Base-by-base conservation (phyloP, 495 filamentous ascomycete species). In the Aspergillus sclerotioniger region DNA sequence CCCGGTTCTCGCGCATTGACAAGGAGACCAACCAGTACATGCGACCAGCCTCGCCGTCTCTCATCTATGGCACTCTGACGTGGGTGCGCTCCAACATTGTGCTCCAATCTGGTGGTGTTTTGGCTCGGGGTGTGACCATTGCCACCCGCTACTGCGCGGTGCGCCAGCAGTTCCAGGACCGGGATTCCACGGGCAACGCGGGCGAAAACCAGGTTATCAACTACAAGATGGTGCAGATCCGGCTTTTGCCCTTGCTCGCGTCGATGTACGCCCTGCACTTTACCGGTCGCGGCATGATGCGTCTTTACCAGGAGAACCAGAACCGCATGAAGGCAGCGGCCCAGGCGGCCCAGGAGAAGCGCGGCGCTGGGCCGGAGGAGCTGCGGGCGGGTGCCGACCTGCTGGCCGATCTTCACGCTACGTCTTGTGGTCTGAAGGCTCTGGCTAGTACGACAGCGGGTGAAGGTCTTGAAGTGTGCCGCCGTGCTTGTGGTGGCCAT, bases 231-330 rank as follows among this genome's bases (percentile, higher is more conserved):
- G 87, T 90, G n/a, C 87, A 90, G 66, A 78, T 87, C 56, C 80
- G 88, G 15, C 68, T 90, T 5, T 72, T 90, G 31, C 86, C 88
- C 3, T 72, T 90, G 1, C 70, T 90, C 9, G 88, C 88, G 3
- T 79, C 84, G n/a, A 87, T 88, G 56, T 91, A 88, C 62, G 88
- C 87, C 3, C 73, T 87, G 33, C 89, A 90, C 62, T 89, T 90
- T 62, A 88, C 88, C 16, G 88, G 87, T 51, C 81, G 83, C 33
- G 82, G 80, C 16, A 85, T 90, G 82, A 85, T 85, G 80, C 73
- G 69, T 3, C 69, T 89, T 0, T 90, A 91, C 60, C 65, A 80
- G 59, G 80, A 84, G 62, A 87, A 87, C 68, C 82, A 86, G 64
- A 80, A 80, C 59, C 80, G 79, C 45, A 88, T 87, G 82, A 79